These are phyloP conservation scores for Lanmaoa pseudosensibilis DNA, from an alignment of 768 basidiomycete species.

Conservation along the genomic window DNA sequence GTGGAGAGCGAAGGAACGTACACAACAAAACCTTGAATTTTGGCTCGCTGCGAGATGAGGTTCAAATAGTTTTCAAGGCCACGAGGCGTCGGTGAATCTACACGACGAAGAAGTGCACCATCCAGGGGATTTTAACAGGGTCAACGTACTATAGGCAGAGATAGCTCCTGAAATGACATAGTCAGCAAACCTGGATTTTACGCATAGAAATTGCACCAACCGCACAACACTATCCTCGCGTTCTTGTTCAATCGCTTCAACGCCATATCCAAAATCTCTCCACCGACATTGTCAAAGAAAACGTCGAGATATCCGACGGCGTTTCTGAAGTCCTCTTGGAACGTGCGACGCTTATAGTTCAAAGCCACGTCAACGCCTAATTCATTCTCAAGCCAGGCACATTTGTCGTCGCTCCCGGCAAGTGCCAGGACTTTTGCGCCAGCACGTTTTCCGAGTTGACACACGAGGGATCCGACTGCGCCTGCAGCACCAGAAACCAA, in stretches of 20 bases:
- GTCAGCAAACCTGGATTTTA: constrained; percentile 2
- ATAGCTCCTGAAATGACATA: constrained; percentile 61
- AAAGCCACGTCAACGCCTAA: constrained; percentile 80
- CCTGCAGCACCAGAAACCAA: constrained; percentile 92
- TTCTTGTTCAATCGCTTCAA: constrained; percentile 72
- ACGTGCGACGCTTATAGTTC: constrained; percentile 83
- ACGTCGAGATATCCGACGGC: constrained; percentile 76
- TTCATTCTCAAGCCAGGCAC: constrained; percentile 80
- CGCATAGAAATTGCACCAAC: constrained; percentile 41
- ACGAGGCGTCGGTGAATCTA: constrained; percentile 59
- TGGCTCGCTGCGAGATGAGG: constrained; percentile 76
- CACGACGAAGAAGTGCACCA: not conserved
- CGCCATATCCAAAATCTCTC: constrained; percentile 78
- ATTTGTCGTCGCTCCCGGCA: constrained; percentile 83
- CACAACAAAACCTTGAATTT: constrained; percentile 84
- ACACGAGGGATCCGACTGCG: constrained; percentile 79
- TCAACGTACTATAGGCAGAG: constrained; percentile 70
- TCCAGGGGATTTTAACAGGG: not conserved
- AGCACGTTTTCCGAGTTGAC: constrained; percentile 77
- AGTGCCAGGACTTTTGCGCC: constrained; percentile 87
- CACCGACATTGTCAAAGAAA: constrained; percentile 82
- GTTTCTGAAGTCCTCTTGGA: constrained; percentile 69
- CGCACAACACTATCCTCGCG: constrained; percentile 81
- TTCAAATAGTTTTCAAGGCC: constrained; percentile 67
- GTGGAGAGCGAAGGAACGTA: constrained; percentile 33